A percentile compares a stretch with the other conserved stretches of the same genome.
phyloP scores from a whole-genome alignment of 257 asterid genomes.

The Cynanchum wilfordii region DNA sequence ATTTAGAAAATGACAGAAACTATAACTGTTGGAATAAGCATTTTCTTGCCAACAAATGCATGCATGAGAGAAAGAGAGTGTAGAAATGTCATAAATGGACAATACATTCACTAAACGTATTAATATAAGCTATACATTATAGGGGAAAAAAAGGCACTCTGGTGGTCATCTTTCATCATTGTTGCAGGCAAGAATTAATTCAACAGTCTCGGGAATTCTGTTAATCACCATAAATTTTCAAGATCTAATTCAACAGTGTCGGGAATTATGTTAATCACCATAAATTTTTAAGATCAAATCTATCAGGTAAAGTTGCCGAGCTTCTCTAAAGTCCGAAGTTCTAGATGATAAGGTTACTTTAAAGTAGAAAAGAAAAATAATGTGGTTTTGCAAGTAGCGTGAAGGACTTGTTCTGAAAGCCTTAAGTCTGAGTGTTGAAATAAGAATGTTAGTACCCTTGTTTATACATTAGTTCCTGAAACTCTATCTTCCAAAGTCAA shows the following conservation, averaged over 20 bases:
- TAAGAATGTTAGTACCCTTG: background rate
- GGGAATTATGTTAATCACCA: background rate
- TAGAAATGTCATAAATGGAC: background rate
- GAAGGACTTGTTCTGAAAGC: background rate
- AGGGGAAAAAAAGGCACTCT: background rate
- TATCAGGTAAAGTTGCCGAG: background rate
- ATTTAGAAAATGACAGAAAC: background rate
- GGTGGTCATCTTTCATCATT: background rate
- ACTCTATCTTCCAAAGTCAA: background rate
- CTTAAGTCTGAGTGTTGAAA: background rate
- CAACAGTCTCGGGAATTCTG: background rate
- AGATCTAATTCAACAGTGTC: background rate
- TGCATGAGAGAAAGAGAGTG: background rate
- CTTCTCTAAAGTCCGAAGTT: background rate
- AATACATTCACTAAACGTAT: background rate
- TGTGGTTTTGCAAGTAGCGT: background rate
- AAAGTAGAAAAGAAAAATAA: background rate
- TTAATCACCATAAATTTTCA: background rate
- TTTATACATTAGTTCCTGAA: background rate
- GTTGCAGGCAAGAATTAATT: background rate
- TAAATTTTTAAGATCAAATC: background rate
- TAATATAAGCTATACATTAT: background rate
- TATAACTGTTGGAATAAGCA: background rate
- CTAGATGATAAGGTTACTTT: background rate
- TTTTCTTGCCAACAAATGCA: background rate